Conservation (phyloP, 2,329 filamentous ascomycete species). For the Metarhizium robertsii region DNA sequence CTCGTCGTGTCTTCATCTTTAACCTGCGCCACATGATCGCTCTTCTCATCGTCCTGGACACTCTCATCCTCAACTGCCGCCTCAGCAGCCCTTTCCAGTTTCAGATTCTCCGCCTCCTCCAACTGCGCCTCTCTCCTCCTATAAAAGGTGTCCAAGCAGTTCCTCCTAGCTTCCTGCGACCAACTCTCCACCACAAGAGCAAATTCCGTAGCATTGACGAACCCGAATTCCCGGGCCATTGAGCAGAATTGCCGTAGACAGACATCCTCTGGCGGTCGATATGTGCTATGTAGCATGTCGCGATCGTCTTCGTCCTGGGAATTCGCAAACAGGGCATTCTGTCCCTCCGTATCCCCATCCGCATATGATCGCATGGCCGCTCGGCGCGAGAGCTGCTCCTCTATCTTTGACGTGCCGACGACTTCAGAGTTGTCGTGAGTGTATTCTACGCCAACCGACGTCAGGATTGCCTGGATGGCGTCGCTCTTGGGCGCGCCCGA, state of each 20-base stretch:
- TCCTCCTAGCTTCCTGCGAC: slow-evolving; percentile 73
- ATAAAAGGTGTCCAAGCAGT: slow-evolving; percentile 77
- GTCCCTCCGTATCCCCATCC: slow-evolving; percentile 34
- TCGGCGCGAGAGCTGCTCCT: slow-evolving; percentile 69
- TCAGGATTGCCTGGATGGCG: slow-evolving; percentile 79
- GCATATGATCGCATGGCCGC: slow-evolving; percentile 53
- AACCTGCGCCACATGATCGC: neutral
- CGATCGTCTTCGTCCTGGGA: slow-evolving; percentile 27
- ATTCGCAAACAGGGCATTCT: slow-evolving; percentile 49
- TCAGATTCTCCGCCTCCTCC: slow-evolving; percentile 8
- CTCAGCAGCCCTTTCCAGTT: slow-evolving; percentile 1
- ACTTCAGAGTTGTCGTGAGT: slow-evolving; percentile 96
- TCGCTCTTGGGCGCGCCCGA: slow-evolving; percentile 47
- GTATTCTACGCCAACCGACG: slow-evolving; percentile 83
- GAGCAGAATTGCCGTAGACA: slow-evolving; percentile 78
- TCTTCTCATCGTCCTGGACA: slow-evolving; percentile 5
- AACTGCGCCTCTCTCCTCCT: slow-evolving; percentile 46
- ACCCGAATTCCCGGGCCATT: slow-evolving; percentile 76
- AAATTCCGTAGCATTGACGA: slow-evolving; percentile 69
- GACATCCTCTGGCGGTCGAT: slow-evolving; percentile 66
- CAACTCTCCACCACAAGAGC: slow-evolving; percentile 83
- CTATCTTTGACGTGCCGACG: slow-evolving; percentile 84
- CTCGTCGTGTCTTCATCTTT: neutral
- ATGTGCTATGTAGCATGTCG: slow-evolving; percentile 32
- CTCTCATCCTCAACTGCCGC: neutral